These are phyloP conservation scores for Diplosphaera chodatii DNA, from an alignment of 139 green algal genomes.

Conservation along the genomic window DNA sequence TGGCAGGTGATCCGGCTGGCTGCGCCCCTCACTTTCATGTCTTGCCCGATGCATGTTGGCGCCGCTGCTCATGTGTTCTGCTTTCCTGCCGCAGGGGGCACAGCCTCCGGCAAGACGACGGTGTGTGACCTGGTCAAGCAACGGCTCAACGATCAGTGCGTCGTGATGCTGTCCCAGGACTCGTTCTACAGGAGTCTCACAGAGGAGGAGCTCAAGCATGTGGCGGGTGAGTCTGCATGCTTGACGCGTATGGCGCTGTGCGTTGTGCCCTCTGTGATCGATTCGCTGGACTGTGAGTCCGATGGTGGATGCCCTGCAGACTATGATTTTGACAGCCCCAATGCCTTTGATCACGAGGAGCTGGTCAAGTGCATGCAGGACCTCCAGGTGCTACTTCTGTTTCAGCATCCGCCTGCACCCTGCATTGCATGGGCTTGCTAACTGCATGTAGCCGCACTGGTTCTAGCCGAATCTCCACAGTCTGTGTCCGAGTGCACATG, in stretches of 20 bases:
- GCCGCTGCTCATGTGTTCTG: neutral
- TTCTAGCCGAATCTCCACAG: too few relatives aligned
- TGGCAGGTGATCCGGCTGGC: constrained; percentile 35
- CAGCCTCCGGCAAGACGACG: constrained; percentile 82
- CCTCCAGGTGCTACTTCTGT: constrained; percentile 35
- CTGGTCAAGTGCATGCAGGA: constrained; percentile 56
- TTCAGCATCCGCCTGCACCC: too few relatives aligned
- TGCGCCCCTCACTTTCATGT: too few relatives aligned
- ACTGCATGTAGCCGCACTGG: too few relatives aligned
- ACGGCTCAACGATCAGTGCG: constrained; percentile 79
- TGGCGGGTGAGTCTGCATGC: constrained; percentile 17
- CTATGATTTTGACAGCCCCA: constrained; percentile 95
- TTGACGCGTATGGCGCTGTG: too few relatives aligned
- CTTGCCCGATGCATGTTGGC: too few relatives aligned
- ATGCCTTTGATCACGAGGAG: constrained; percentile 71
- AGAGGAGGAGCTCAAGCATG: constrained; percentile 55
- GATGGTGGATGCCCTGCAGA: constrained; percentile 21
- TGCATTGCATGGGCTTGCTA: too few relatives aligned
- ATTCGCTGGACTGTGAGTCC: neutral
- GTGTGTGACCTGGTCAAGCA: constrained; percentile 94
- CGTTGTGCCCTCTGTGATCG: too few relatives aligned
- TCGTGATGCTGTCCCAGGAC: constrained; percentile 89
- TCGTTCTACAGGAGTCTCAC: constrained; percentile 86
- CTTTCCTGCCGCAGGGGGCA: constrained; percentile 46
- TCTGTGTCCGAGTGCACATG: too few relatives aligned